Base-by-base conservation (phyloP, 2,329 filamentous ascomycete species). In the Calonectria montana region DNA sequence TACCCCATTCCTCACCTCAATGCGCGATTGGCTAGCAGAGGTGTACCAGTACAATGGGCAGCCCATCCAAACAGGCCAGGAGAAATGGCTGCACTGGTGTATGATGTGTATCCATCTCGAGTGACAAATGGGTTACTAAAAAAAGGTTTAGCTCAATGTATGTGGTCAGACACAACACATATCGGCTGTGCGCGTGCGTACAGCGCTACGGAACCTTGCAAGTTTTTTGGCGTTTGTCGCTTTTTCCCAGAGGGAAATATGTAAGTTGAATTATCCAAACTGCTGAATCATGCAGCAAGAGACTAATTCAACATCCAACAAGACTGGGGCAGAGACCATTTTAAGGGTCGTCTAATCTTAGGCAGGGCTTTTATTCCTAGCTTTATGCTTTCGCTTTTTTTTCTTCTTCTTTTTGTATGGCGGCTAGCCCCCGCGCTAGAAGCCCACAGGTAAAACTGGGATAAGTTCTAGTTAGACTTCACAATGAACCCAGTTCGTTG, bases 51-150 rank as follows among this genome's bases (percentile, higher is more conserved):
- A 81, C 66, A 73, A 76, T 29, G 78, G 79, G 18, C 76, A 80
- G 69, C 78, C 81, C 53, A 76, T 83, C 48, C 75, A 73, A 16
- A 80, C 79, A 8, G 82, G 82, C 8, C 76, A 80, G 16, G 82
- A 83, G 69, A 76, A 76, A 3, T 83, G 82, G 82, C 78, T 83
- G 27, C 82, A 84, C 47, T 83, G 81, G 81, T 81, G 82, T 83
- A 79, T 72, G 80, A 75, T 39, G 27, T 16, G 5, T 3, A 41
- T 2, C 55, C 47, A 16, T 31, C 16, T 7, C 29, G 63, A 41
- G 18, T 18, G 1, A 8, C 23, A 13, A 39, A 13, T 59, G 43
- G 48, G 37, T n/a, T 48, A 59, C 71, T 78, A 29, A 57, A 76
- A 53, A 9, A 18, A n/a, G 10, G 21, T 45, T 2, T 47, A 84